Evolutionary conservation across 2,329 filamentous ascomycete species (phyloP), one percentile per base, ranked within the genome.

Genomic region (Aspergillus japonicus): DNA sequence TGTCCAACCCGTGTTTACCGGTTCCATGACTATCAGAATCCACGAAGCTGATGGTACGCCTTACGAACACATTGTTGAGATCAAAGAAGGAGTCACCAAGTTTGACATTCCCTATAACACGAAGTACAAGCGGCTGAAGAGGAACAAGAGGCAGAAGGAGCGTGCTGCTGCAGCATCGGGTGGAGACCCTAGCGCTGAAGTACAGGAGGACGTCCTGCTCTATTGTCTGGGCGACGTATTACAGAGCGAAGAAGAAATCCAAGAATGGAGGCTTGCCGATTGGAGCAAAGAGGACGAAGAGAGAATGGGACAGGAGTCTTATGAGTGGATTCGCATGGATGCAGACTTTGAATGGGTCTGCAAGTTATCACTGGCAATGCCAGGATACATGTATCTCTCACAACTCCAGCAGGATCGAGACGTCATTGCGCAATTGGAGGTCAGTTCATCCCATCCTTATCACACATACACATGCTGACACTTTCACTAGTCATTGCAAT

Each of bases 341-440:
- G 93, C 94, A 16, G 96, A 99, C 76, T 98, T 98, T 67, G 95
- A 99, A 74, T 99, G 95, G 95, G 88, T 97, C 59, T 95, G 90
- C 76, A 89, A 89, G 66, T 90, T 96, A 75, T 88, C 89, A 62
- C 79, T 89, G 52, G 89, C 88, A 64, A 92, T 97, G 83, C 92
- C 92, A 50, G 87, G 91, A 4, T 98, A 98, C 81, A 99, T 99
- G 96, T 97, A 95, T 73, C 87, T 96, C 60, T 97, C 95, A 23
- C 95, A 99, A 75, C 82, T 99, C 63, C 95, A 99, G 74, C 95
- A 99, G 75, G 95, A 99, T 76, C 85, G 94, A 68, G 96, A 99
- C 73, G 91, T 99, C 60, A 91, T 96, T 64, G 96, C 96, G n/a
- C 87, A 89, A 69, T 80, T 87, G 56, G 85, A 88, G 73, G 81